Base-by-base conservation (phyloP, 2,329 filamentous ascomycete genomes). In the Aspergillus ochraceoroseus region DNA sequence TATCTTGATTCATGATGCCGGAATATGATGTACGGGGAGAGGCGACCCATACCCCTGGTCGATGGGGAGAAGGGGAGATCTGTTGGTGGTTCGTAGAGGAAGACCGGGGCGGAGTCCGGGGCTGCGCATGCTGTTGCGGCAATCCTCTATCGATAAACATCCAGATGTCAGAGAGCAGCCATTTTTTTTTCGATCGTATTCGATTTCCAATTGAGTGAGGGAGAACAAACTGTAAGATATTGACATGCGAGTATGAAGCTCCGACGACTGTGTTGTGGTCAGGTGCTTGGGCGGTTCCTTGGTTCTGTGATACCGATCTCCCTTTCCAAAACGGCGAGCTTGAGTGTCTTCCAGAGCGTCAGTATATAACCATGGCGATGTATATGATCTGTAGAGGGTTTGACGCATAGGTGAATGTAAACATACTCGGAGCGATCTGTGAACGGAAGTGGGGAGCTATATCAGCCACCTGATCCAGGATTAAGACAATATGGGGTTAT, bases 221-320 rank as follows among this genome's bases (percentile, higher is more conserved):
- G 34, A 27, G 32, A 34, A 43, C 44, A 44, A 90, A 84, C 66
- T 90, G 94, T 55, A 95, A 75, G 60, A 95, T 87, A 68, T 96
- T 89, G 18, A 90, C 87, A 66, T 98, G 92, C 9, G 92, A 96
- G 63, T 98, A 98, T 31, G 89, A 84, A 41, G 92, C 92, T 53
- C 92, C 92, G 44, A 96, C 85, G 23, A 98, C 85, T 47, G 90
- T 77, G 57, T 73, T 79, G 35, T 80, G 70, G 54, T 85, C 82
- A 61, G 77, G 75, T 36, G 70, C 62, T 53, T 71, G 77, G 67
- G 70, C 72, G 67, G 62, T 70, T 66, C 67, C 78, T 70, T 64
- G 76, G 45, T 66, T 70, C 41, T 68, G 61, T 34, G 74, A 74
- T 67, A 74, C 68, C 31, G 74, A 70, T 53, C 73, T 68, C 41